A percentile compares a stretch with the other conserved stretches of the same genome.
phyloP scores from a whole-genome alignment of 768 basidiomycete species.

The Lactifluus echinatus region DNA sequence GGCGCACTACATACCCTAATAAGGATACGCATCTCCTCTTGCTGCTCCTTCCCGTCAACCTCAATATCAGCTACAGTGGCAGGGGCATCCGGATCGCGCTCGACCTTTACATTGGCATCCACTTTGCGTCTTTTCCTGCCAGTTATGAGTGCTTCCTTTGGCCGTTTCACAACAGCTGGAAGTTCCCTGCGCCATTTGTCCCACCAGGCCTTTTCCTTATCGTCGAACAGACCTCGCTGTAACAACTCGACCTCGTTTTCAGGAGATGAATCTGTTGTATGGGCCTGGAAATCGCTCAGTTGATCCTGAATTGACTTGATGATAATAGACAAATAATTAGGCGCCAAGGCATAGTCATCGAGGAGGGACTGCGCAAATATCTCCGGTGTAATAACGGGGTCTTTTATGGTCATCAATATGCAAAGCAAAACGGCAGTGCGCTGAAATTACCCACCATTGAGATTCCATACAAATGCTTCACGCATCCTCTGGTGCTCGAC shows the following conservation, averaged over 20 bases:
- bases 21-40: conserved; percentile 85
- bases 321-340: conserved; percentile 57
- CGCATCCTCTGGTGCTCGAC: conserved; percentile 90
- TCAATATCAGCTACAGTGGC: conserved; percentile 54
- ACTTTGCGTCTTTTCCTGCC: conserved; percentile 20
- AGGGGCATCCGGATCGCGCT: conserved; percentile 22
- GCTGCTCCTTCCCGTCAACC: conserved; percentile 52
- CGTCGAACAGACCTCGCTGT: conserved; percentile 40
- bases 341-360: conserved; percentile 78
- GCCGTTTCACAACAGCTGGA: conserved; percentile 29
- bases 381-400: conserved; percentile 84
- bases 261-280: conserved; percentile 39
- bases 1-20: conserved; percentile 63
- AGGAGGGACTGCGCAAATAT: conserved; percentile 83
- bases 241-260: conserved; percentile 34
- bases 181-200: conserved; percentile 57
- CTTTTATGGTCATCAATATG: conserved; percentile 32
- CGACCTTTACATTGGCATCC: conserved; percentile 19
- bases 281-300: conserved; percentile 67
- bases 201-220: conserved; percentile 55
- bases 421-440: not conserved
- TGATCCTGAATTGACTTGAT: conserved; percentile 84
- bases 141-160: conserved; percentile 11
- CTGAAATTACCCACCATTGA: conserved; percentile 62
- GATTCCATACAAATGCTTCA: conserved; percentile 96